Evolutionary conservation across 139 green algal genomes (phyloP), one percentile per base, ranked within the genome.

Genomic region (Parachlorella kessleri): DNA sequence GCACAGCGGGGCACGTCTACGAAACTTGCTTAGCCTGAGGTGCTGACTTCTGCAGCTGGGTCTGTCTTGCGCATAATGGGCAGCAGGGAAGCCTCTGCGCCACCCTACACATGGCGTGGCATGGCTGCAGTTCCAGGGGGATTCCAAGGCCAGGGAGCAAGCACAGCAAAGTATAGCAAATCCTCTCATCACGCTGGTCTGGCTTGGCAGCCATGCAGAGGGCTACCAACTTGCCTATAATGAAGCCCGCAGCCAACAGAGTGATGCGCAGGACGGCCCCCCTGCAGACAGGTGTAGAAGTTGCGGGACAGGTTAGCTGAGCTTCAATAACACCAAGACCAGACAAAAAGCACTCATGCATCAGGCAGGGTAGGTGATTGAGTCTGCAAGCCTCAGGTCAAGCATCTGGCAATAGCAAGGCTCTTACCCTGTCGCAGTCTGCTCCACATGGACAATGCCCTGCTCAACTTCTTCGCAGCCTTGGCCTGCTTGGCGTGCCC

Each of bases 181-280:
- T 28, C 68, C 8, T 0, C 33, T 10, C 32, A 42, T 1, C 30
- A 35, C 7, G 7, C 33, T 2, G 32, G 10, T 1, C n/a, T n/a
- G n/a, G n/a, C n/a, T n/a, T n/a, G n/a, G n/a, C n/a, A n/a, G n/a
- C n/a, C n/a, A n/a, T n/a, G n/a, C n/a, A n/a, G n/a, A n/a, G n/a
- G n/a, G n/a, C n/a, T n/a, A n/a, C n/a, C n/a, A n/a, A 68, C 53
- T 35, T 23, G 71, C 89, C 90, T 41, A 97, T 97, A 42, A 98
- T 83, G 63, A 97, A 98, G 37, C 95, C 95, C 14, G 95, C 92
- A 26, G 95, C 95, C 59, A 98, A 90, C 23, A 98, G 88, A 0
- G 95, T 98, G 70, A 98, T 88, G 41, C 90, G 79, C 75, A 98
- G 75, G 39, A 80, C 14, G 2, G 75, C 75, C 1, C 74, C 75